Conservation (phyloP, 2,329 filamentous ascomycete genomes). For the Bimuria novae-zelandiae region DNA sequence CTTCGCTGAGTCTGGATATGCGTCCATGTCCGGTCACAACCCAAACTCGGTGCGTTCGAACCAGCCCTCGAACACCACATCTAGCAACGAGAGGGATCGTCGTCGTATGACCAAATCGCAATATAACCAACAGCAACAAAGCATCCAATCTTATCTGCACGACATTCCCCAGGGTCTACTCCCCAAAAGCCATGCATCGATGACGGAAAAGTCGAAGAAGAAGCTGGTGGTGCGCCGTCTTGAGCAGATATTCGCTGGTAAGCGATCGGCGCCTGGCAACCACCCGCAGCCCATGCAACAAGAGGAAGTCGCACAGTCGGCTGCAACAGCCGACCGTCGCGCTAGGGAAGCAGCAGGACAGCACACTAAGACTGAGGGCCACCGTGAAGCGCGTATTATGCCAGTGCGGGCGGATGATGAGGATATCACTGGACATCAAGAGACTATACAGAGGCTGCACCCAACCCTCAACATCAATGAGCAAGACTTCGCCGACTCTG, state of each 20-base stretch:
- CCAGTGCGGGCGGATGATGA: constrained; percentile 19
- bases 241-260: constrained; percentile 82
- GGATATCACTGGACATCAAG: constrained; percentile 20
- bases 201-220: constrained; percentile 77
- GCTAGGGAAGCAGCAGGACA: constrained; percentile 49
- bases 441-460: constrained; percentile 22
- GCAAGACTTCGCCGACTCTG: constrained; percentile 34
- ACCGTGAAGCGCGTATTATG: constrained; percentile 55
- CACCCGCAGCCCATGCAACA: constrained; percentile 60
- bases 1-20: constrained; percentile 62
- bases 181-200: constrained; percentile 59
- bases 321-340: constrained; percentile 52
- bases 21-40: constrained; percentile 61
- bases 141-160: constrained; percentile 70
- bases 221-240: constrained; percentile 75
- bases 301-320: constrained; percentile 62
- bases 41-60: constrained; percentile 44
- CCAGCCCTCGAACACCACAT: constrained; percentile 23
- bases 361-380: constrained; percentile 44
- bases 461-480: constrained; percentile 24
- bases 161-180: constrained; percentile 73
- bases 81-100: constrained; percentile 31
- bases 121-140: constrained; percentile 49
- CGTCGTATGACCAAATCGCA: constrained; percentile 36
- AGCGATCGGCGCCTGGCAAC: constrained; percentile 51